A percentile compares a stretch with the other conserved stretches of the same genome.
These are phyloP conservation scores for Talinum fruticosum DNA, from an alignment of 148 eudicot species.

Conservation along the genomic window DNA sequence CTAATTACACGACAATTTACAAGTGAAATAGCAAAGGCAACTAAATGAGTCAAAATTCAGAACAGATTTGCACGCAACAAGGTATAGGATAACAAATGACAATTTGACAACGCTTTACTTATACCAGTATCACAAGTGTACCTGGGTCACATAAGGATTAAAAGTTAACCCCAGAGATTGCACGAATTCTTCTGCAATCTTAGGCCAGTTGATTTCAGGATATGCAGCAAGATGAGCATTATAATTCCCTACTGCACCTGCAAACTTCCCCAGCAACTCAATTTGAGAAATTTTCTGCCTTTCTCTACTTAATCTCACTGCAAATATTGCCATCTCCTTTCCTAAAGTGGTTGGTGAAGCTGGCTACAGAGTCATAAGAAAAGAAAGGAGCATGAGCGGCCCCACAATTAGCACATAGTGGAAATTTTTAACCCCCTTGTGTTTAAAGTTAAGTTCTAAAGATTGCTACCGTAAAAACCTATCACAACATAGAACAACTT, in stretches of 20 bases:
- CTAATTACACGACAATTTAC: neutral
- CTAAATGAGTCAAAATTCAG: neutral
- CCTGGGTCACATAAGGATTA: constrained; percentile 91
- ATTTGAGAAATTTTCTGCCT: constrained; percentile 48
- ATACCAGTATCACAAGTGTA: constrained; percentile 14
- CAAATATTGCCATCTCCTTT: constrained; percentile 86
- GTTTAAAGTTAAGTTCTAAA: neutral
- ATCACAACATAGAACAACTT: no score
- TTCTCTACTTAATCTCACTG: constrained; percentile 69
- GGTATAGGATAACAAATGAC: neutral
- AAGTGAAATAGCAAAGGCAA: neutral
- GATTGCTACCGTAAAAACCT: no score
- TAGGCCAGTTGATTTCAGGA: constrained; percentile 77
- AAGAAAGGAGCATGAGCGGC: constrained; percentile 3
- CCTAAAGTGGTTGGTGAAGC: constrained; percentile 96
- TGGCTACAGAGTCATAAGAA: constrained; percentile 47
- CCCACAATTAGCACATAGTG: neutral
- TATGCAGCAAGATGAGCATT: constrained; percentile 92
- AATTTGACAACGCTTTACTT: neutral
- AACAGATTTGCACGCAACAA: neutral
- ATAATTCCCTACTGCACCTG: constrained; percentile 95
- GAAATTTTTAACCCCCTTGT: neutral
- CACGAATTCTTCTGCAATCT: constrained; percentile 78
- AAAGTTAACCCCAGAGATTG: constrained; percentile 79
- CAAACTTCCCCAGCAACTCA: constrained; percentile 85